phyloP scores from a whole-genome alignment of 495 filamentous ascomycete species.

The Immersiella caudata region DNA sequence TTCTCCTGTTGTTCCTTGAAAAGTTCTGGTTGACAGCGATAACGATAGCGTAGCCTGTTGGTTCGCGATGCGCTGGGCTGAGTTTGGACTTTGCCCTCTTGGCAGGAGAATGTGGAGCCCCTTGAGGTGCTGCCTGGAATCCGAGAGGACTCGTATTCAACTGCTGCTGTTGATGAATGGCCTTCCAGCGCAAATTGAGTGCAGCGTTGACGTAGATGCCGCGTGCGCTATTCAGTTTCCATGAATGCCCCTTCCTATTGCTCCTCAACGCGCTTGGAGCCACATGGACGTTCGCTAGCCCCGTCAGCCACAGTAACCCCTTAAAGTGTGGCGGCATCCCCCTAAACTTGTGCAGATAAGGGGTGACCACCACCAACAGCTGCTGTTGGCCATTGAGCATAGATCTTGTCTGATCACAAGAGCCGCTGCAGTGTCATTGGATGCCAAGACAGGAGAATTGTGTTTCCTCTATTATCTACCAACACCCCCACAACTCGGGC shows the following conservation, averaged over 20 bases:
- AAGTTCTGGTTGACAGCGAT: constrained; percentile 5
- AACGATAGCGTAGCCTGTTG: constrained; percentile 16
- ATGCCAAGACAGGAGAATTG: too few relatives aligned
- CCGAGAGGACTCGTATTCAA: not conserved
- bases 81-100: not conserved
- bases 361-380: not conserved
- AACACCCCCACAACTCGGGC: too few relatives aligned
- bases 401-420: too few relatives aligned
- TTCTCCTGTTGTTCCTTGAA: not conserved
- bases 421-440: too few relatives aligned
- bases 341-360: not conserved
- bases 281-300: too few relatives aligned
- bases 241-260: not conserved
- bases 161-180: not conserved
- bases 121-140: not conserved
- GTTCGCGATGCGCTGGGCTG: constrained; percentile 8
- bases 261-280: too few relatives aligned
- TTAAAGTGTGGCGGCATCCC: not conserved
- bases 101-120: constrained; percentile 8
- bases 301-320: not conserved
- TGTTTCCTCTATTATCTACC: not conserved
- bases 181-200: not conserved
- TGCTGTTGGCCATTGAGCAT: not conserved
- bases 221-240: not conserved
- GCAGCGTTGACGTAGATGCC: not conserved